Evolutionary conservation across 768 basidiomycete species (phyloP).

Genomic region (Suillus placidus): DNA sequence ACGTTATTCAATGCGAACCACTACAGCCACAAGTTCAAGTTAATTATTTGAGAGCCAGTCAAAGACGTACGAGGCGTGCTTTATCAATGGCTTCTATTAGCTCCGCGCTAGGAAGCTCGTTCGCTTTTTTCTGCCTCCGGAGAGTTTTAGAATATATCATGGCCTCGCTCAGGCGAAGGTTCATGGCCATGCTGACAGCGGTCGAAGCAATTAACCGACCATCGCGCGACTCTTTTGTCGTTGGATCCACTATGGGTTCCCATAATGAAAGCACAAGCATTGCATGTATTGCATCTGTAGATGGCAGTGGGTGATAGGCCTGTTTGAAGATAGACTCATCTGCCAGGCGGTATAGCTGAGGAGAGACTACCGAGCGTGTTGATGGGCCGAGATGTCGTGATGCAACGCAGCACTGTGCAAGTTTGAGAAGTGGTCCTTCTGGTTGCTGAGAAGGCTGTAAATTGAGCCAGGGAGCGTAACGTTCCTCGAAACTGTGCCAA

Average conservation of each 20-base stretch:
- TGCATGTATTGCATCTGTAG: slow-evolving; percentile 44
- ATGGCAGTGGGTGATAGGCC: slow-evolving; percentile 45
- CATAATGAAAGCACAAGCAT: slow-evolving; percentile 47
- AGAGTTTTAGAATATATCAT: slow-evolving; percentile 36
- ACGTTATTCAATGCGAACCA: slow-evolving; percentile 42
- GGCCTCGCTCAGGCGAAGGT: slow-evolving; percentile 42
- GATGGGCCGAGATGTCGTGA: slow-evolving; percentile 45
- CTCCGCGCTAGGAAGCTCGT: slow-evolving; percentile 31
- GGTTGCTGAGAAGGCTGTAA: slow-evolving; percentile 36
- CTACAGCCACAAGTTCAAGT: slow-evolving; percentile 26
- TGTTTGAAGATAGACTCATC: slow-evolving; percentile 43
- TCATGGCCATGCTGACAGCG: slow-evolving; percentile 51
- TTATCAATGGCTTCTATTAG: slow-evolving; percentile 38
- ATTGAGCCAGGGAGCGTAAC: slow-evolving; percentile 48
- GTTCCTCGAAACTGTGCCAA: slow-evolving; percentile 41
- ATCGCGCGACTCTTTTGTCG: slow-evolving; percentile 37
- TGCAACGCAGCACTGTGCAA: slow-evolving; percentile 50
- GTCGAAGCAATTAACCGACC: slow-evolving; percentile 42
- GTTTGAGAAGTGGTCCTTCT: slow-evolving; percentile 40
- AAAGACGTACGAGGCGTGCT: slow-evolving; percentile 40
- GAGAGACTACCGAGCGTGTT: slow-evolving; percentile 38
- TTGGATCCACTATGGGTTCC: slow-evolving; percentile 42
- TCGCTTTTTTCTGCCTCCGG: slow-evolving; percentile 30
- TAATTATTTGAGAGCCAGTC: slow-evolving; percentile 17
- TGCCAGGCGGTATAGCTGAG: slow-evolving; percentile 43